phyloP scores from a whole-genome alignment of 495 filamentous ascomycete species.

The Rhizodiscina lignyota region DNA sequence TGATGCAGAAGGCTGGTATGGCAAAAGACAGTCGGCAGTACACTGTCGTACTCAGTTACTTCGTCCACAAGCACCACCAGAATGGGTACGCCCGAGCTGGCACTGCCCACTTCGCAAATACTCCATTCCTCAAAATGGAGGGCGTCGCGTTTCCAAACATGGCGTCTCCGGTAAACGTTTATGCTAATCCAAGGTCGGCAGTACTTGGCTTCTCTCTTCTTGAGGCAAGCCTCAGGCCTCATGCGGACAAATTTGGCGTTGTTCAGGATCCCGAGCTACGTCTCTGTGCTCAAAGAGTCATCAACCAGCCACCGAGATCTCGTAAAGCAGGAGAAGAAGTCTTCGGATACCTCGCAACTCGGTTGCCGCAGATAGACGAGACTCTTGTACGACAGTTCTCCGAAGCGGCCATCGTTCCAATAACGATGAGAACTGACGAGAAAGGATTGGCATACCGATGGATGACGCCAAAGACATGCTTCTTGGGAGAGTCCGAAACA shows the following conservation, averaged over 20 bases:
- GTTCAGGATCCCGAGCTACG: conserved; percentile 57
- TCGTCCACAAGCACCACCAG: conserved; percentile 55
- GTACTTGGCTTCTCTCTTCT: conserved; percentile 70
- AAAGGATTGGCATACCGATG: conserved; percentile 6
- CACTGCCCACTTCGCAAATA: conserved; percentile 29
- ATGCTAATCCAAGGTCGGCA: conserved; percentile 57
- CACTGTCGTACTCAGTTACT: conserved; percentile 61
- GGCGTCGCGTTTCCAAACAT: conserved; percentile 38
- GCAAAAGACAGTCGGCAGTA: conserved; percentile 38
- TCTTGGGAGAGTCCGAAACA: no score
- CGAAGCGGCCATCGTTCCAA: conserved; percentile 53
- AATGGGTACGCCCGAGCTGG: conserved; percentile 56
- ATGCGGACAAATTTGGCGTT: conserved; percentile 75
- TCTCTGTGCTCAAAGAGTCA: conserved; percentile 52
- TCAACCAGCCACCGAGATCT: conserved; percentile 50
- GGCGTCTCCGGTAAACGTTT: conserved; percentile 61
- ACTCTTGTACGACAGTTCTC: conserved; percentile 40
- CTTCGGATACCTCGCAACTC: conserved; percentile 68
- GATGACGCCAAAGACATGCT: no score
- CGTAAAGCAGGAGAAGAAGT: conserved; percentile 44
- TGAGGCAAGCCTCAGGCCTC: conserved; percentile 48
- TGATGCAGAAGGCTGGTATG: conserved; percentile 46
- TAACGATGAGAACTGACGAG: conserved; percentile 25
- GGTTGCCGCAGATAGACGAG: conserved; percentile 53
- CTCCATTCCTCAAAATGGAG: conserved; percentile 59